These are phyloP conservation scores for Acacia melanoxylon DNA, from an alignment of 306 rosid species.

Conservation along the genomic window DNA sequence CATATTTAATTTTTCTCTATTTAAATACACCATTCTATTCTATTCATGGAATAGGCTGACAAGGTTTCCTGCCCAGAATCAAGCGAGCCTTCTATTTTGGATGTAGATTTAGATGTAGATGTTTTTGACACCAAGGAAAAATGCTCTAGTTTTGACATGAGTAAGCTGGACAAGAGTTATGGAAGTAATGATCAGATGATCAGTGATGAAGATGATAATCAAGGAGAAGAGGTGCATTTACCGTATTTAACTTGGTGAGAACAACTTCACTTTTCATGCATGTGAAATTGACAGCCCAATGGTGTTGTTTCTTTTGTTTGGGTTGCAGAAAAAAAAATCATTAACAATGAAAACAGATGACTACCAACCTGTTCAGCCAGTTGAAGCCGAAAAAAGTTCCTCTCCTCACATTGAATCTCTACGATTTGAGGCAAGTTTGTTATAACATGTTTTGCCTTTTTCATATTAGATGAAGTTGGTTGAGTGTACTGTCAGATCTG, in stretches of 20 bases:
- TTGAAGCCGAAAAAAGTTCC: conserved; percentile 42
- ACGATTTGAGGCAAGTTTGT: conserved; percentile 75
- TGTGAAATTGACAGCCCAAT: conserved; percentile 17
- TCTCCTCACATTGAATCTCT: conserved; percentile 50
- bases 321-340: conserved; percentile 46
- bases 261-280: conserved; percentile 23
- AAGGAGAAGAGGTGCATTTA: conserved; percentile 39
- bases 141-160: conserved; percentile 25
- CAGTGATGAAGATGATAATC: conserved; percentile 32
- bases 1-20: neutral
- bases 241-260: conserved; percentile 19
- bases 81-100: conserved; percentile 36
- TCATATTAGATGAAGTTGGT: conserved; percentile 19
- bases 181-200: conserved; percentile 20
- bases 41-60: conserved; percentile 52
- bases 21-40: conserved; percentile 22
- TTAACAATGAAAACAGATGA: conserved; percentile 38
- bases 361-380: conserved; percentile 36
- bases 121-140: conserved; percentile 32
- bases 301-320: conserved; percentile 27
- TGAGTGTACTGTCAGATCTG: conserved; percentile 19
- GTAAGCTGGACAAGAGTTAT: conserved; percentile 21
- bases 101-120: conserved; percentile 41
- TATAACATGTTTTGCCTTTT: neutral
- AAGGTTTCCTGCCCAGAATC: conserved; percentile 32